phyloP scores from a whole-genome alignment of 164 flowering plant genomes.

The Tinospora cordifolia region DNA sequence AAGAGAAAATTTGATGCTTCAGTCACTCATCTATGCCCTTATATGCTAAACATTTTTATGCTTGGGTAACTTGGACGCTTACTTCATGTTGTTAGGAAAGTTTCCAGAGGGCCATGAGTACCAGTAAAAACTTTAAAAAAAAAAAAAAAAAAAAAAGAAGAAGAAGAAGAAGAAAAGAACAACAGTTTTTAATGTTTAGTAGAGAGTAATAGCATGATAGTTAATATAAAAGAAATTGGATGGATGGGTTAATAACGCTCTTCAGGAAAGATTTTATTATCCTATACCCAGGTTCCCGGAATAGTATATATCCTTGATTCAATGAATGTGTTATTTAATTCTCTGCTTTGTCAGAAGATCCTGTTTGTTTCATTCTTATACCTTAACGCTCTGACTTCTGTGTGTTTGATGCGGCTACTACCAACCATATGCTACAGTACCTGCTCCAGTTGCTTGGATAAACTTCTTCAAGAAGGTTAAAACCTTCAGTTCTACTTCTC shows the following conservation, averaged over 20 bases:
- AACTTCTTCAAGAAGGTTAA: slow-evolving; percentile 61
- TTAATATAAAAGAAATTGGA: too few species aligned
- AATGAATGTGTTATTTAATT: not conserved
- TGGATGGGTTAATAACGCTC: too few species aligned
- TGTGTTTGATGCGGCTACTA: not conserved
- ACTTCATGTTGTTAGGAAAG: not conserved
- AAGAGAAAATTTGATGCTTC: too few species aligned
- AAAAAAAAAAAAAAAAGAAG: too few species aligned
- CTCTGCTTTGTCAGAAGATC: not conserved
- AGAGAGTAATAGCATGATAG: too few species aligned
- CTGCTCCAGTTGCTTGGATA: slow-evolving; percentile 40
- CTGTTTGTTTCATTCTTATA: not conserved
- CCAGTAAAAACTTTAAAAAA: too few species aligned
- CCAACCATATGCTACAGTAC: slow-evolving; percentile 32
- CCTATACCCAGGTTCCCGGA: not conserved
- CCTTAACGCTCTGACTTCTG: not conserved
- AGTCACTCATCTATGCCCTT: not conserved
- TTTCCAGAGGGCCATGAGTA: too few species aligned
- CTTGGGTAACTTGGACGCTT: not conserved
- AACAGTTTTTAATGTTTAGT: too few species aligned
- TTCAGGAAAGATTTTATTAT: too few species aligned
- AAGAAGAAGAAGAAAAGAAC: too few species aligned
- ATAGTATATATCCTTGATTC: not conserved
- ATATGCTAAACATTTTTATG: not conserved
- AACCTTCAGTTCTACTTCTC: not conserved